Percentiles rank a stretch among this genome's conserved stretches.
phyloP scores from a whole-genome alignment of 2,329 filamentous ascomycete genomes.

The Huntiella savannae region DNA sequence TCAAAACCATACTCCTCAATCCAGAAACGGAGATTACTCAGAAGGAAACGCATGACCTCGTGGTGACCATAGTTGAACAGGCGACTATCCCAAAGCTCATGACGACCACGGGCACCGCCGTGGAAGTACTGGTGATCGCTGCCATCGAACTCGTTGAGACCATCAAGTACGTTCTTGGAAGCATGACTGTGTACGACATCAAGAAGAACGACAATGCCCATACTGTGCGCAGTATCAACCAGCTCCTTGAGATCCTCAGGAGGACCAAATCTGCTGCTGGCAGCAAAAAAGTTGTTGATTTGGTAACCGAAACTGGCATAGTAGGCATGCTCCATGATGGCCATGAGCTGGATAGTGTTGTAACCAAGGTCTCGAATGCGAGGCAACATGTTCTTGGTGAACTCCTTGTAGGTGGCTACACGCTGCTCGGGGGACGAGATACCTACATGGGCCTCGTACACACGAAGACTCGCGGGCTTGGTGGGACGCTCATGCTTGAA shows the following conservation, averaged over 20 bases:
- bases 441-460: constrained; percentile 97
- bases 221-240: constrained; percentile 78
- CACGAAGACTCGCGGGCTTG: constrained; percentile 69
- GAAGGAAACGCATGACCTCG: constrained; percentile 84
- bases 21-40: constrained; percentile 95
- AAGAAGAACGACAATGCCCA: constrained; percentile 79
- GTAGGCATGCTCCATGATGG: constrained; percentile 97
- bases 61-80: constrained; percentile 94
- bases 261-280: constrained; percentile 81
- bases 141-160: constrained; percentile 88
- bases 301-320: constrained; percentile 99
- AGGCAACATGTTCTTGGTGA: constrained; percentile 78
- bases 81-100: constrained; percentile 90
- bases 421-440: constrained; percentile 82
- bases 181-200: constrained; percentile 97
- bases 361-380: constrained; percentile 82
- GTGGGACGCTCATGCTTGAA: constrained; percentile 71
- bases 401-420: constrained; percentile 93
- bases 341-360: constrained; percentile 97
- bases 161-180: constrained; percentile 91
- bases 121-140: constrained; percentile 96
- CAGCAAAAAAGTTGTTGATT: constrained; percentile 96
- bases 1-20: constrained; percentile 98
- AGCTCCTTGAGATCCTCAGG: constrained; percentile 94
- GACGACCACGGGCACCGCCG: constrained; percentile 59